These are phyloP conservation scores for Pyrenophora tritici-repentis DNA, from an alignment of 2,329 filamentous ascomycete species.

Conservation along the genomic window DNA sequence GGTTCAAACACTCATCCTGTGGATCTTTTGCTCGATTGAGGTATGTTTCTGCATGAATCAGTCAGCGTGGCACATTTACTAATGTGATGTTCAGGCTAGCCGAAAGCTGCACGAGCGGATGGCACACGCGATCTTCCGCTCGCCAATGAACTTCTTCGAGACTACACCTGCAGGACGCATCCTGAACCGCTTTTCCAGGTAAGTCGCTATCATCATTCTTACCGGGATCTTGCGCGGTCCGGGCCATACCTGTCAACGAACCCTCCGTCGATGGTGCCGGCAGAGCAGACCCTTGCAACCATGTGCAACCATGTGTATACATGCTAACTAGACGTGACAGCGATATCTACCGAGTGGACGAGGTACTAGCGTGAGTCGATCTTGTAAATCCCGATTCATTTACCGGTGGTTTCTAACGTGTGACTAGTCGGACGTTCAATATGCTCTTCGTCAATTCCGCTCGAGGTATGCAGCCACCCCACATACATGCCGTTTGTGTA, in stretches of 20 bases:
- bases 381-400: neutral
- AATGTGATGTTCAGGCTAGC: constrained; percentile 66
- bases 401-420: constrained; percentile 31
- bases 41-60: constrained; percentile 54
- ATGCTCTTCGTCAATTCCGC: constrained; percentile 68
- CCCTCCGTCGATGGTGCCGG: neutral
- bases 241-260: constrained; percentile 9
- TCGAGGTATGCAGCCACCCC: constrained; percentile 48
- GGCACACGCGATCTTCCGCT: constrained; percentile 96
- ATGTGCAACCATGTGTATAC: neutral
- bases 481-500: constrained; percentile 12
- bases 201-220: constrained; percentile 40
- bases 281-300: neutral
- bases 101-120: constrained; percentile 96
- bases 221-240: constrained; percentile 9
- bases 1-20: constrained; percentile 89
- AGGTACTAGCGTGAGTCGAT: constrained; percentile 74
- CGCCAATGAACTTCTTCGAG: constrained; percentile 98
- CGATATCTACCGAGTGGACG: constrained; percentile 82
- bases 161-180: constrained; percentile 96
- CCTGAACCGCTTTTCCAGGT: constrained; percentile 93
- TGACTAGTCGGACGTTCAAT: constrained; percentile 79
- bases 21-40: constrained; percentile 99
- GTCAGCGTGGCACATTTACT: constrained; percentile 19
- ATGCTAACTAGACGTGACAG: constrained; percentile 48